These are phyloP conservation scores for Sodiomyces alkalinus DNA, from an alignment of 2,329 filamentous ascomycete species.

Conservation along the genomic window DNA sequence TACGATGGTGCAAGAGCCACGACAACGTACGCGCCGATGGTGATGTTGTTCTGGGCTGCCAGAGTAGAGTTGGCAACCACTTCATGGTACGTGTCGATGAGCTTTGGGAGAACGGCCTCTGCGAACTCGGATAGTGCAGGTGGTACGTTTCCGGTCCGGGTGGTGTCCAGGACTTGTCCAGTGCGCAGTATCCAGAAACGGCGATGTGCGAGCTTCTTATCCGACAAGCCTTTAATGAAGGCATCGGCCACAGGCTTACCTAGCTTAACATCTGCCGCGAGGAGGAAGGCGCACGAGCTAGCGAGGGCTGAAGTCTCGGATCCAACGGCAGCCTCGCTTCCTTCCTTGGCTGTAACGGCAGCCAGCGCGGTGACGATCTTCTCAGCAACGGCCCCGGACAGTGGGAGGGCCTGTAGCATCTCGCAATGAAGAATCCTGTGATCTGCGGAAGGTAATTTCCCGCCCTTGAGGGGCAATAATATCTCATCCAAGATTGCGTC, in stretches of 20 bases:
- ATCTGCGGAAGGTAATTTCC: constrained; percentile 73
- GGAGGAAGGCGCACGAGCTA: constrained; percentile 44
- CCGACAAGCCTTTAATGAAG: constrained; percentile 65
- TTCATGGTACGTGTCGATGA: constrained; percentile 63
- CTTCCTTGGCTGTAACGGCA: constrained; percentile 62
- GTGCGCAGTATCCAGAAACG: constrained; percentile 67
- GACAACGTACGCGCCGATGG: constrained; percentile 64
- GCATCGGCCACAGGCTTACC: constrained; percentile 54
- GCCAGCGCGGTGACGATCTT: constrained; percentile 54
- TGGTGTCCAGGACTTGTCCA: constrained; percentile 44
- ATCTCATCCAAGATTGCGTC: constrained; percentile 65
- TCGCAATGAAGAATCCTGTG: constrained; percentile 73
- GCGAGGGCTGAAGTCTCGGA: constrained; percentile 61
- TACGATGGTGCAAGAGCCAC: constrained; percentile 39
- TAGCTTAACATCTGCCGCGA: constrained; percentile 45
- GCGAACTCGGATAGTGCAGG: constrained; percentile 31
- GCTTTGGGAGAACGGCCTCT: constrained; percentile 34
- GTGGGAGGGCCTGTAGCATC: constrained; percentile 53
- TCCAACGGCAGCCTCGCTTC: constrained; percentile 68
- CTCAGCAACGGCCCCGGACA: constrained; percentile 44
- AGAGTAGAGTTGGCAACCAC: constrained; percentile 62
- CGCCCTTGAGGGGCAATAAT: constrained; percentile 60
- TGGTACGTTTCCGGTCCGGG: constrained; percentile 1
- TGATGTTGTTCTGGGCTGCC: constrained; percentile 68
- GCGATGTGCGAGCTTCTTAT: constrained; percentile 68